These are phyloP conservation scores for Spergularia marina DNA, from an alignment of 148 eudicot genomes.

Conservation along the genomic window DNA sequence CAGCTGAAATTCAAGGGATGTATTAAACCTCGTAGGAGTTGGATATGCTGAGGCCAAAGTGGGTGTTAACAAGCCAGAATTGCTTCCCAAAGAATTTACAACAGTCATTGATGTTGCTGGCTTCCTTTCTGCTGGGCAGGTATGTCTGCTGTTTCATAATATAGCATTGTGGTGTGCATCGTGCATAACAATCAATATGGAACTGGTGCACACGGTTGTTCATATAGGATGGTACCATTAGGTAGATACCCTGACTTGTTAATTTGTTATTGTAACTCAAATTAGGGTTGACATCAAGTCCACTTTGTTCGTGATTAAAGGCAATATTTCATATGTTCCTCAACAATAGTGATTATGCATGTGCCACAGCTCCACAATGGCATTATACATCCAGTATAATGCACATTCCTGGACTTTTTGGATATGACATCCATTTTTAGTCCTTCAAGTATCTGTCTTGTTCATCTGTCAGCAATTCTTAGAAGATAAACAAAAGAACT, in stretches of 20 bases:
- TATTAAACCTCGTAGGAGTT: constrained; percentile 54
- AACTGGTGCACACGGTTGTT: too few species aligned
- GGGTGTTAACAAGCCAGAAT: constrained; percentile 96
- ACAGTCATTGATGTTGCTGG: constrained; percentile 95
- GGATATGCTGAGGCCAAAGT: constrained; percentile 66
- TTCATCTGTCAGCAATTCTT: background rate
- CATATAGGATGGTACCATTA: too few species aligned
- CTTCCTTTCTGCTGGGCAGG: constrained; percentile 94
- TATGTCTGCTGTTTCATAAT: constrained; percentile 17
- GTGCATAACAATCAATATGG: too few species aligned
- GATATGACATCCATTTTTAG: too few species aligned
- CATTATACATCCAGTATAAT: background rate
- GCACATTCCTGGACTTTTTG: too few species aligned
- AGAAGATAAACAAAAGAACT: background rate
- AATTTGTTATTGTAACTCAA: background rate
- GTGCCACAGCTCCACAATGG: background rate
- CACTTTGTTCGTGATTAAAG: background rate
- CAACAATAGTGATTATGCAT: background rate
- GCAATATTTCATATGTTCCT: background rate
- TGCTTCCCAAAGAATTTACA: constrained; percentile 79
- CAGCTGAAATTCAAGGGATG: constrained; percentile 21
- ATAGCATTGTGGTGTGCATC: background rate
- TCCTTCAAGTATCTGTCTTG: too few species aligned
- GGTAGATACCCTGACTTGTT: too few species aligned
- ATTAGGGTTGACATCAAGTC: background rate